Conservation (phyloP, 345 rosid genomes). For the Dipteronia dyeriana region DNA sequence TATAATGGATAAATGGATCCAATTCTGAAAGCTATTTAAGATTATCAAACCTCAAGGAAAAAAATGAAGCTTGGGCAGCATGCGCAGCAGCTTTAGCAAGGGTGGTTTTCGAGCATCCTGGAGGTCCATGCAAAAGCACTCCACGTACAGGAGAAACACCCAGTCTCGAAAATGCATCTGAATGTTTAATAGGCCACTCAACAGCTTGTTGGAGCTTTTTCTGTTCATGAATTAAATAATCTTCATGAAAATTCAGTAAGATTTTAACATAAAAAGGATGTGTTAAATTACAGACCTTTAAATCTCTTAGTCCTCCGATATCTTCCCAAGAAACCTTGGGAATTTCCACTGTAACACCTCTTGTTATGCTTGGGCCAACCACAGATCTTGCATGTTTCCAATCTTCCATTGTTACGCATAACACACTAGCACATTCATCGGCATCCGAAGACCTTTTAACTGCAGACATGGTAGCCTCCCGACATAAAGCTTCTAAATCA, state of each 20-base stretch:
- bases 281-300: constrained; percentile 51
- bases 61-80: constrained; percentile 92
- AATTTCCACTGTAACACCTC: constrained; percentile 87
- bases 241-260: not conserved
- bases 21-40: not conserved
- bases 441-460: constrained; percentile 52
- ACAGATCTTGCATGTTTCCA: constrained; percentile 68
- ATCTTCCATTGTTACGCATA: constrained; percentile 56
- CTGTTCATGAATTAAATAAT: constrained; percentile 38
- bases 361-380: constrained; percentile 87
- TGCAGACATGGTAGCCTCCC: constrained; percentile 66
- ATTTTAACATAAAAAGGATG: constrained; percentile 6
- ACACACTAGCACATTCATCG: constrained; percentile 27
- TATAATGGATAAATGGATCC: not conserved
- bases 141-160: constrained; percentile 88
- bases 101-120: constrained; percentile 99
- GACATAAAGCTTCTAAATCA: constrained; percentile 93
- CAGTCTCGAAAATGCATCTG: constrained; percentile 64
- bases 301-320: constrained; percentile 72
- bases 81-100: constrained; percentile 95
- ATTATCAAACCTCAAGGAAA: constrained; percentile 69
- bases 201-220: constrained; percentile 85
- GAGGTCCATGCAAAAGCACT: constrained; percentile 92
- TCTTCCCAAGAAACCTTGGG: constrained; percentile 95
- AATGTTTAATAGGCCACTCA: constrained; percentile 95